phyloP scores from a whole-genome alignment of 2,329 filamentous ascomycete species.

The Zymoseptoria tritici region DNA sequence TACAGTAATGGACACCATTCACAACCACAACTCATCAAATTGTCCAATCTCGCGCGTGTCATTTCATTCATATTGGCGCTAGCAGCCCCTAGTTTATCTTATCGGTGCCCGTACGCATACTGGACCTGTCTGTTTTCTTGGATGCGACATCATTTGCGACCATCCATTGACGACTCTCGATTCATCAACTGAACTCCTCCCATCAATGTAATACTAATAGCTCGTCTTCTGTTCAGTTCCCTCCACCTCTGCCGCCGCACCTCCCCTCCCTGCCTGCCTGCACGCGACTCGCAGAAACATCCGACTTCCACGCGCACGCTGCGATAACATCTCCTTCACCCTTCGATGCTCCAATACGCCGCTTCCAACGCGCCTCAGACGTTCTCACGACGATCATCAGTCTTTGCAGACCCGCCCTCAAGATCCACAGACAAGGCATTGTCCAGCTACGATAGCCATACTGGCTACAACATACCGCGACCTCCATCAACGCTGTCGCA shows the following conservation, averaged over 20 bases:
- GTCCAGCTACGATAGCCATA: conserved; percentile 9
- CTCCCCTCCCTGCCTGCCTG: neutral
- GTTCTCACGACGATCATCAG: conserved; percentile 13
- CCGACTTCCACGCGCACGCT: neutral
- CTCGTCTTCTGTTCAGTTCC: neutral
- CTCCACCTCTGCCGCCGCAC: no score
- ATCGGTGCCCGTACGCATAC: neutral
- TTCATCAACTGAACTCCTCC: neutral
- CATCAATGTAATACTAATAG: neutral
- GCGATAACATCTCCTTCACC: conserved; percentile 29
- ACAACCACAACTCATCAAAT: neutral
- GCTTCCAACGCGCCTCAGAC: conserved; percentile 17
- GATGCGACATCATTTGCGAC: neutral
- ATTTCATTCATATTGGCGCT: neutral
- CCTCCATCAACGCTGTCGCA: conserved; percentile 47
- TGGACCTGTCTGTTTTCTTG: neutral
- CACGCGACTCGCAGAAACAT: neutral
- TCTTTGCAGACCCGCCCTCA: conserved; percentile 17
- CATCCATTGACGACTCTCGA: neutral
- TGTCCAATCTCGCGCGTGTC: neutral
- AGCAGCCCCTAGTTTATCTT: neutral
- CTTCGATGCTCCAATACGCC: conserved; percentile 44
- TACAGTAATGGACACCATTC: neutral
- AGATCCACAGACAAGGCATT: conserved; percentile 3
- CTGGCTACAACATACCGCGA: conserved; percentile 45